Percentiles rank a stretch among this genome's conserved stretches.
Evolutionary conservation across 768 basidiomycete genomes (phyloP).

Genomic region (Agaricus blazei): DNA sequence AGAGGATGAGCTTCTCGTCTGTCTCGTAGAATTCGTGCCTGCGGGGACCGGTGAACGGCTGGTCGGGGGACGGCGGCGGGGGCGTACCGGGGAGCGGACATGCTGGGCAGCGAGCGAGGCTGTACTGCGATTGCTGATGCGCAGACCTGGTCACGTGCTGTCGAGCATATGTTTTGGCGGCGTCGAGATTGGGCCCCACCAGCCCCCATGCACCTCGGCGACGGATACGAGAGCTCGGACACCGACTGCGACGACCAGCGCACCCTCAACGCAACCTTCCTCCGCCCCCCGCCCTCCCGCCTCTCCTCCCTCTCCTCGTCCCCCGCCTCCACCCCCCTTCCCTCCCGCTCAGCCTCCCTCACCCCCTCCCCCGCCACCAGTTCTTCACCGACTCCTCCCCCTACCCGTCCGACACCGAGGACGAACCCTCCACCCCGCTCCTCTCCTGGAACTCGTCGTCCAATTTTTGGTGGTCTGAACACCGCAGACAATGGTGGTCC

Average conservation of each 20-base stretch:
- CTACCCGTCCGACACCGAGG: conserved; percentile 58
- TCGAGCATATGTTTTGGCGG: too few relatives aligned
- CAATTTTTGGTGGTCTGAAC: conserved; percentile 37
- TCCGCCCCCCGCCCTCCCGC: conserved; percentile 33
- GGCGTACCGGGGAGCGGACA: conserved; percentile 32
- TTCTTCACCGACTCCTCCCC: conserved; percentile 50
- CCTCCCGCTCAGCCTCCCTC: conserved; percentile 58
- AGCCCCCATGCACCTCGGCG: background rate
- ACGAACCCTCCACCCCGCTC: conserved; percentile 49
- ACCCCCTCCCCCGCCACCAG: conserved; percentile 43
- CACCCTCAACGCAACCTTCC: conserved; percentile 11
- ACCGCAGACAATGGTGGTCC: conserved; percentile 55
- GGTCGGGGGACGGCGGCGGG: background rate
- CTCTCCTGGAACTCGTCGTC: conserved; percentile 25
- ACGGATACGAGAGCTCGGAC: conserved; percentile 41
- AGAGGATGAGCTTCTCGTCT: conserved; percentile 67
- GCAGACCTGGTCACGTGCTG: too few relatives aligned
- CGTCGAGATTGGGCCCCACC: background rate
- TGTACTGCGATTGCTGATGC: too few relatives aligned
- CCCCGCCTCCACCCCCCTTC: conserved; percentile 45
- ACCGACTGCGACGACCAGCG: conserved; percentile 34
- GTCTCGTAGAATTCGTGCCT: conserved; percentile 90
- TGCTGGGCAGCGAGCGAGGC: conserved; percentile 10
- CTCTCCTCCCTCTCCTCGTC: conserved; percentile 37
- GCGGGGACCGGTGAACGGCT: background rate